A percentile compares a stretch with the other conserved stretches of the same genome.
Conservation (phyloP, 495 filamentous ascomycete genomes). For the Tuber brumale region DNA sequence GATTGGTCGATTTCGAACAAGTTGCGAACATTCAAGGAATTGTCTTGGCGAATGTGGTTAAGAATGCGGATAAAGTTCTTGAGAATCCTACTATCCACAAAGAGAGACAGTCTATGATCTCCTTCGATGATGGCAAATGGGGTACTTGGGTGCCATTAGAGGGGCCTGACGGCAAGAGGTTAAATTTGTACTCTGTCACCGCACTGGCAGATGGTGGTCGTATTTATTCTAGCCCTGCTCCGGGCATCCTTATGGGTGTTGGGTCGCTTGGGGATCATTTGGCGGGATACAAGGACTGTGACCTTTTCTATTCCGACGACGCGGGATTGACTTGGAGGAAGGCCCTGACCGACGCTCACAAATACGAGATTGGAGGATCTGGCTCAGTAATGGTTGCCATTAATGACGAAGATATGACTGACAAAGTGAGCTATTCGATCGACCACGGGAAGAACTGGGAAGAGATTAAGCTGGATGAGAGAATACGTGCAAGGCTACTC, state of each 20-base stretch:
- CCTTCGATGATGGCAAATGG: slow-evolving; percentile 85
- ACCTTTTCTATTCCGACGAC: slow-evolving; percentile 84
- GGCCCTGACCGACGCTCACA: slow-evolving; percentile 73
- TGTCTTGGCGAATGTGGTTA: slow-evolving; percentile 78
- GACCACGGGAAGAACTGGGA: slow-evolving; percentile 82
- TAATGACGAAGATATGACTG: slow-evolving; percentile 55
- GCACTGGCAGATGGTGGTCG: slow-evolving; percentile 67
- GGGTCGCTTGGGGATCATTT: slow-evolving; percentile 78
- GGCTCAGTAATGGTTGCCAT: slow-evolving; percentile 81
- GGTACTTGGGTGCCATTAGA: slow-evolving; percentile 51
- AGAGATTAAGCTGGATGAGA: slow-evolving; percentile 54
- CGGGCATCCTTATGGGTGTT: slow-evolving; percentile 84
- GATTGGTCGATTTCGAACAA: slow-evolving; percentile 88
- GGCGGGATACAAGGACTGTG: slow-evolving; percentile 56
- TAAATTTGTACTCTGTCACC: slow-evolving; percentile 90
- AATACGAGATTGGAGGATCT: slow-evolving; percentile 90
- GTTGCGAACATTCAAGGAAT: slow-evolving; percentile 83
- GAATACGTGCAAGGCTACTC: slow-evolving; percentile 58
- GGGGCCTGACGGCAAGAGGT: slow-evolving; percentile 49
- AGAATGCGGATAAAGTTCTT: slow-evolving; percentile 73
- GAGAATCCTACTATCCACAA: slow-evolving; percentile 49
- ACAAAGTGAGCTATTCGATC: slow-evolving; percentile 71
- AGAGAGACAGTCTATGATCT: slow-evolving; percentile 70
- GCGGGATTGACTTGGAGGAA: slow-evolving; percentile 76
- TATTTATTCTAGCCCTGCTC: slow-evolving; percentile 90